Base-by-base conservation (phyloP, 2,329 filamentous ascomycete species). In the Trichocomaceae sp. region DNA sequence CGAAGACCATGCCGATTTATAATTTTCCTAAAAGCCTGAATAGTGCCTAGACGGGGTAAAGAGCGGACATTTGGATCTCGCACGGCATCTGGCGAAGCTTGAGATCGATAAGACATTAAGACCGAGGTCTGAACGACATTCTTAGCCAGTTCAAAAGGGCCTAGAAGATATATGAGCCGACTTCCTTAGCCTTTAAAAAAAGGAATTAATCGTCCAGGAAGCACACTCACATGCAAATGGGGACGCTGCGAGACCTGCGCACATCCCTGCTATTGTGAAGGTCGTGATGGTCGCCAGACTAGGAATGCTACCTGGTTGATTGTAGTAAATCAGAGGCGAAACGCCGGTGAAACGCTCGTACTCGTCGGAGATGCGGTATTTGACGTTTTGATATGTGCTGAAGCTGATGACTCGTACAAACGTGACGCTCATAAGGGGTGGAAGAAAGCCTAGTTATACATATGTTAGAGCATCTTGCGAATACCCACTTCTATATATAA, bases 41-140 rank as follows among this genome's bases (percentile, higher is more conserved):
- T 63, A 5, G 74, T 76, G 6, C 68, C 69, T 5, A 77, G 63
- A 23, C 74, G 69, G 15, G 71, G 72, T 48, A 69, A 66, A 55
- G 59, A 61, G 20, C 71, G 71, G 47, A 74, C 58, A 3, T 65
- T 64, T 20, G 63, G 64, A 53, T 73, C 66, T 19, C 62, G 61
- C 29, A 64, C 62, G 3, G 67, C 70, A 50, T 67, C 67, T 0
- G 69, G 64, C 7, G 68, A 65, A 6, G 70, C 72, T 58, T 68
- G 66, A 35, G 70, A 65, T 31, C 72, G 66, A 39, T 74, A 69
- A 8, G 72, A 69, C 57, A 77, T 72, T 47, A 77, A 62, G 33
- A 77, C 74, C 1, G 75, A 77, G 8, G 75, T 75, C 60, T 77
- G 75, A 15, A 76, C 73, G 5, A 76, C 75, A 55, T 77, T 77